Evolutionary conservation across 805 yeast species (phyloP), one percentile per base, ranked within the genome.

Genomic region (Cyberlindnera bimundalis): DNA sequence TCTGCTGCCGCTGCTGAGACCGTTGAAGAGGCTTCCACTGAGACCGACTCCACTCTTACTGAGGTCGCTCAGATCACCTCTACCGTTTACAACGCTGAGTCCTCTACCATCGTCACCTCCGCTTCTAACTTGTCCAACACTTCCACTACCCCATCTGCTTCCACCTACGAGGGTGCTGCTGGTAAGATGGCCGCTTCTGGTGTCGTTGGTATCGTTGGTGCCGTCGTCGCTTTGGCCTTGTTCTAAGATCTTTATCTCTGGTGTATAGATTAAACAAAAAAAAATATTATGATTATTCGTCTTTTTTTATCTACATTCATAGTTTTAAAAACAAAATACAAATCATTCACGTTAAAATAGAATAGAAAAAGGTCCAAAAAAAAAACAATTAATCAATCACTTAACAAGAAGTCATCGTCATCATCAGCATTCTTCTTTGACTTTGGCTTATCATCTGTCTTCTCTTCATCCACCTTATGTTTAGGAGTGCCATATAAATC

Each of bases 371-470:
- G n/a, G n/a, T n/a, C n/a, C n/a, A n/a, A n/a, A n/a, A n/a, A n/a
- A n/a, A n/a, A n/a, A n/a, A n/a, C n/a, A n/a, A n/a, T n/a, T n/a
- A 29, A 29, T 39, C 35, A 39, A 19, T 47, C 49, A 30, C 45
- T 43, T 35, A 76, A 71, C 35, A 69, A 59, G 50, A 76, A 76
- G 4, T 75, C 73, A 35, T 72, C 78, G 50, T 70, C 71, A 28
- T 43, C 51, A 13, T 45, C 53, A 10, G 56, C 65, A 15, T 15
- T 29, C 21, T 16, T 29, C 33, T 30, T 30, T 7, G 33, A 30
- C 33, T 30, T 30, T 18, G 33, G 4, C 32, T 21, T 15, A 28
- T 14, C 18, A 7, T 32, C 25, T 17, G 11, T 29, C 32, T 16
- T 16, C 33, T 30, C 13, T 13, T 23, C 29, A 21, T 45, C 44